Conservation (phyloP, 257 asterid genomes). For the Capsicum baccatum region DNA sequence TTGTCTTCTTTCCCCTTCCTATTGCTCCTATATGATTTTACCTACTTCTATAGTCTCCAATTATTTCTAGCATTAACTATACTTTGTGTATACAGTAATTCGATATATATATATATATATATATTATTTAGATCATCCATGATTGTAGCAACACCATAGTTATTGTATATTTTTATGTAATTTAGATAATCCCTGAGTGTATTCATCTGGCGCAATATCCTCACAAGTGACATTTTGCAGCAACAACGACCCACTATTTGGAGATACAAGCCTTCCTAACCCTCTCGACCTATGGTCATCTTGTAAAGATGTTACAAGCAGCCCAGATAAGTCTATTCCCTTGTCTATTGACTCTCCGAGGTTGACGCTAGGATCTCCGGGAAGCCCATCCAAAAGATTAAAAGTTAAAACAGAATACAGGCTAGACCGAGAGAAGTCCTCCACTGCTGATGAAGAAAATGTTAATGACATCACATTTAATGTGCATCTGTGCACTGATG, state of each 20-base stretch:
- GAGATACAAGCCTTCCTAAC: constrained; percentile 56
- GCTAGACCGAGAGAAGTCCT: constrained; percentile 56
- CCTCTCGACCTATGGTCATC: constrained; percentile 79
- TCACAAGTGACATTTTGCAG: constrained; percentile 86
- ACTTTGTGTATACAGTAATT: neutral
- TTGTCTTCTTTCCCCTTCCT: constrained; percentile 15
- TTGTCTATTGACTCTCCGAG: constrained; percentile 63
- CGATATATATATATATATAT: too few species aligned
- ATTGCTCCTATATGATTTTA: neutral
- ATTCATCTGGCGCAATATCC: constrained; percentile 65
- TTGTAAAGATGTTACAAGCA: constrained; percentile 64
- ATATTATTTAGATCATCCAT: neutral
- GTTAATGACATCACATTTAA: constrained; percentile 46
- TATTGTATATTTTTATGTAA: neutral
- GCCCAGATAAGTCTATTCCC: constrained; percentile 49
- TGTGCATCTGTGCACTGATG: constrained; percentile 54
- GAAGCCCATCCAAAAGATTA: constrained; percentile 45
- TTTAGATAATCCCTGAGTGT: constrained; percentile 30
- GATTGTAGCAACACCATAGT: constrained; percentile 30
- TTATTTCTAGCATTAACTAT: neutral
- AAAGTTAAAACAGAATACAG: constrained; percentile 51
- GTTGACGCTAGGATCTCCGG: constrained; percentile 49
- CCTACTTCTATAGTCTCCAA: neutral
- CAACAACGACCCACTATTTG: constrained; percentile 69
- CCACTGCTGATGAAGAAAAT: constrained; percentile 46